Conservation (phyloP, 371 early-diverging fungal species). For the Mucor lusitanicus region DNA sequence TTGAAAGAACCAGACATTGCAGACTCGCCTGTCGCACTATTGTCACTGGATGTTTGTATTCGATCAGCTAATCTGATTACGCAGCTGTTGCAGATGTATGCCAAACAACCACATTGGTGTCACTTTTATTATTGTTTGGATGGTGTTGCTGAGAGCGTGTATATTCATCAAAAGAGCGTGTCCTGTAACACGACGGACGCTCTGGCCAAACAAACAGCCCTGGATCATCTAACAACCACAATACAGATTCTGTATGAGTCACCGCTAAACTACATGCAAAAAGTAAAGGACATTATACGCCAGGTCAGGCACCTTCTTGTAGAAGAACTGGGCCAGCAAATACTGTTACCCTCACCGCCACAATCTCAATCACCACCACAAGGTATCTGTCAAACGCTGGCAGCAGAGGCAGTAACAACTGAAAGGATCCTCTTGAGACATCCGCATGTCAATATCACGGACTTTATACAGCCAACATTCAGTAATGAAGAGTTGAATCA, state of each 20-base stretch:
- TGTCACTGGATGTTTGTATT: constrained; percentile 36
- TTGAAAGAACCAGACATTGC: constrained; percentile 40
- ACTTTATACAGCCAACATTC: neutral
- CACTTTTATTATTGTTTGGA: constrained; percentile 50
- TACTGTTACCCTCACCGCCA: neutral
- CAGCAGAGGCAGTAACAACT: neutral
- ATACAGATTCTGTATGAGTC: constrained; percentile 40
- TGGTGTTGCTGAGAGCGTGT: constrained; percentile 45
- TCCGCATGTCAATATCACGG: neutral
- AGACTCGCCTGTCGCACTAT: constrained; percentile 31
- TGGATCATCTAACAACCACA: neutral
- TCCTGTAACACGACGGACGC: constrained; percentile 14
- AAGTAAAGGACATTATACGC: constrained; percentile 46
- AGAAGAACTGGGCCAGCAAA: neutral
- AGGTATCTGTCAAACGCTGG: neutral
- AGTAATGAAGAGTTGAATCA: neutral
- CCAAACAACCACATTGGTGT: constrained; percentile 40
- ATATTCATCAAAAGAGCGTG: constrained; percentile 51
- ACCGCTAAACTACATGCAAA: constrained; percentile 52
- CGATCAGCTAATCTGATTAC: constrained; percentile 39
- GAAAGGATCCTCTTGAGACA: neutral
- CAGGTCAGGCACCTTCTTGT: constrained; percentile 34
- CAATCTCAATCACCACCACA: neutral
- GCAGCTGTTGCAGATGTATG: constrained; percentile 41
- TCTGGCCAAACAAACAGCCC: neutral